Percentiles rank a stretch among this genome's conserved stretches.
Conservation (phyloP, 2,329 filamentous ascomycete genomes). For the Cercospora sojina region DNA sequence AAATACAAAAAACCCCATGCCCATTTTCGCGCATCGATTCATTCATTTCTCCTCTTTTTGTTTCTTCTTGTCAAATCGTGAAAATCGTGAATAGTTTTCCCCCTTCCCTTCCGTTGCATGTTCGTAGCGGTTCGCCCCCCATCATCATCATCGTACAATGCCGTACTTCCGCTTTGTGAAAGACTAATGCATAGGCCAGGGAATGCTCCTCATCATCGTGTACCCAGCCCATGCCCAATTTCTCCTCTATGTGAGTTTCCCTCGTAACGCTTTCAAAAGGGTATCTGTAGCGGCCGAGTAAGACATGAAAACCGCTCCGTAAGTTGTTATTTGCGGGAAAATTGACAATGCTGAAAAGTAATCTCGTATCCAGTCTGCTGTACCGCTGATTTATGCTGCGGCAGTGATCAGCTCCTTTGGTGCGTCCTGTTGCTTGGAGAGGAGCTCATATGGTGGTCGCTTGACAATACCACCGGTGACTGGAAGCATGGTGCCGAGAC, state of each 20-base stretch:
- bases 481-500: conserved; percentile 71
- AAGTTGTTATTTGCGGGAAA: conserved; percentile 13
- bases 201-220: no score
- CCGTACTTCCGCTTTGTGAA: neutral
- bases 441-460: conserved; percentile 70
- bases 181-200: neutral
- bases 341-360: conserved; percentile 7
- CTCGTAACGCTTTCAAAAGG: conserved; percentile 31
- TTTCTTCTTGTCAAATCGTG: neutral
- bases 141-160: neutral
- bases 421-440: conserved; percentile 46
- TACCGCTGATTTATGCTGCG: conserved; percentile 23
- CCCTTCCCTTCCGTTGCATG: neutral
- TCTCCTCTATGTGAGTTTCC: conserved; percentile 19
- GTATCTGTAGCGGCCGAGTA: conserved; percentile 24
- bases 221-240: neutral
- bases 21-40: neutral
- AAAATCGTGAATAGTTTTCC: neutral
- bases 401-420: conserved; percentile 39
- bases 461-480: conserved; percentile 93
- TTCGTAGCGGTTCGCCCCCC: neutral
- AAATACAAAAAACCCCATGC: neutral
- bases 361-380: neutral
- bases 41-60: neutral
- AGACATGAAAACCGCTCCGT: neutral